These are phyloP conservation scores for Durio zibethinus DNA, from an alignment of 345 rosid species.

Conservation along the genomic window DNA sequence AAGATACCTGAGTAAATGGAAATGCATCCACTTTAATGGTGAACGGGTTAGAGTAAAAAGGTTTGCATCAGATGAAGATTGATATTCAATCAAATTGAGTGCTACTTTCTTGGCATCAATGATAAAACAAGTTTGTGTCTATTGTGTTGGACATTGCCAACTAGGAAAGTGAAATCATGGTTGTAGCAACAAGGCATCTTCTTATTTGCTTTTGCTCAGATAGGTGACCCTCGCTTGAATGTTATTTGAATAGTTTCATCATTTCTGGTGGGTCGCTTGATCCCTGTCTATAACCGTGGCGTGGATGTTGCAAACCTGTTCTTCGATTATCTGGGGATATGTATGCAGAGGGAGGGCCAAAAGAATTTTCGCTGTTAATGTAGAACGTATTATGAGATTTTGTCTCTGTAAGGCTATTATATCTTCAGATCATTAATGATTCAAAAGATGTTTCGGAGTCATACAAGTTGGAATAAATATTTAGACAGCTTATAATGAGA, in stretches of 20 bases:
- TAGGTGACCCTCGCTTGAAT: not conserved
- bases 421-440: too few relatives aligned
- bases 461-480: too few relatives aligned
- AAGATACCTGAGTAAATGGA: constrained; percentile 59
- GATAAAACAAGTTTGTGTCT: not conserved
- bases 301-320: not conserved
- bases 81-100: constrained; percentile 1
- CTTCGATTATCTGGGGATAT: not conserved
- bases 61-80: constrained; percentile 33
- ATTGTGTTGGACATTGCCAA: not conserved
- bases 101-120: not conserved
- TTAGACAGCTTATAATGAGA: too few relatives aligned
- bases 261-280: not conserved
- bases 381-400: not conserved
- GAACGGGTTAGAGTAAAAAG: constrained; percentile 75
- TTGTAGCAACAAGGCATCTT: constrained; percentile 6
- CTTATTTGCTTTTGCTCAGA: not conserved
- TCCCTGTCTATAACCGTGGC: not conserved
- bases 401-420: too few relatives aligned
- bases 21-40: constrained; percentile 75
- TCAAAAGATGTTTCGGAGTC: too few relatives aligned
- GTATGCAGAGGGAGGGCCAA: not conserved
- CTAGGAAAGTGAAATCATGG: not conserved
- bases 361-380: not conserved
- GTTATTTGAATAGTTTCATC: not conserved